phyloP scores from a whole-genome alignment of 306 rosid genomes.

The Corylus americana region DNA sequence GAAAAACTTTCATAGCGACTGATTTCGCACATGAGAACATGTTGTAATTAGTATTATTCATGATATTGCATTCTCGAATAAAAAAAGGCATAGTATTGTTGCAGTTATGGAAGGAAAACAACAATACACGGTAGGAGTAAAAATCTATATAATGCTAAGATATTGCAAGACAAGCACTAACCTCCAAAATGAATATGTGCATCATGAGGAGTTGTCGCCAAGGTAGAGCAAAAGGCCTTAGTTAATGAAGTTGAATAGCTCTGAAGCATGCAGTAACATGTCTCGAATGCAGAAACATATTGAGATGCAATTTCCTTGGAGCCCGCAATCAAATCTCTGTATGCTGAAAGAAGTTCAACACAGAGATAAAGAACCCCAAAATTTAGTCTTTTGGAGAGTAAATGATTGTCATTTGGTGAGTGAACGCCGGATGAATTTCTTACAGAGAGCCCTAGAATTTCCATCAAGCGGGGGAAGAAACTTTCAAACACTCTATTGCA shows the following conservation, averaged over 20 bases:
- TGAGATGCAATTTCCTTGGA: slow-evolving; percentile 37
- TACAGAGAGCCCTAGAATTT: slow-evolving; percentile 45
- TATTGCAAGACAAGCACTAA: slow-evolving; percentile 33
- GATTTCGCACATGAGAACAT: not conserved
- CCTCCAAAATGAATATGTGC: slow-evolving; percentile 73
- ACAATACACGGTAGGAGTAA: not conserved
- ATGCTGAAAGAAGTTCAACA: slow-evolving; percentile 67
- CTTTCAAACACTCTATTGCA: slow-evolving; percentile 65
- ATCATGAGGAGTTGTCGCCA: slow-evolving; percentile 41
- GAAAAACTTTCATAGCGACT: not conserved
- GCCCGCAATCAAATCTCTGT: slow-evolving; percentile 50
- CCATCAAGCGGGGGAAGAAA: slow-evolving; percentile 57
- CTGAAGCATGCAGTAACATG: slow-evolving; percentile 53
- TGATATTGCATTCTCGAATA: not conserved
- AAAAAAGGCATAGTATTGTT: not conserved
- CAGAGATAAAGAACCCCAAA: slow-evolving; percentile 87
- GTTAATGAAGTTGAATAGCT: slow-evolving; percentile 48
- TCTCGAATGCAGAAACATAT: slow-evolving; percentile 39
- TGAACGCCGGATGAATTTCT: slow-evolving; percentile 32
- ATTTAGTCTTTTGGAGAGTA: slow-evolving; percentile 35
- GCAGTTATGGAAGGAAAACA: no score
- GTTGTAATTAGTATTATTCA: not conserved
- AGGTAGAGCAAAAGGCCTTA: slow-evolving; percentile 59
- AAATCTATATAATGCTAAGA: not conserved
- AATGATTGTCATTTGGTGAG: slow-evolving; percentile 28